A percentile compares a stretch with the other conserved stretches of the same genome.
Evolutionary conservation across 441 rosid species (phyloP).

Genomic region (Corymbia calophylla): DNA sequence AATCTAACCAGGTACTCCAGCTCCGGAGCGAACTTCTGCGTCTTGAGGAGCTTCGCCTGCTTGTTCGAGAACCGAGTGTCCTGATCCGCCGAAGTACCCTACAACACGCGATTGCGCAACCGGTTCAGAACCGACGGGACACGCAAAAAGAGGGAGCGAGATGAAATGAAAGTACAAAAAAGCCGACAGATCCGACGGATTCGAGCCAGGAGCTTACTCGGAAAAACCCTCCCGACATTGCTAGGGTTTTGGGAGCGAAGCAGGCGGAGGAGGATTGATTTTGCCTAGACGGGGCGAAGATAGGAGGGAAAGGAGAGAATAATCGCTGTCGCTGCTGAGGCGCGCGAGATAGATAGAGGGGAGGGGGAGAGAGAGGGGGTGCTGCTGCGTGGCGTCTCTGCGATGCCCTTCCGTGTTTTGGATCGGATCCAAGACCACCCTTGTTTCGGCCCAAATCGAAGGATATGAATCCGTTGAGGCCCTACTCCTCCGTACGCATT

Average conservation of each 20-base stretch:
- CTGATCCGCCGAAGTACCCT: conserved; percentile 99
- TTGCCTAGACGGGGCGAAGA: not conserved
- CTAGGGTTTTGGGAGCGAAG: conserved; percentile 29
- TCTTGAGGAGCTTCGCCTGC: conserved; percentile 89
- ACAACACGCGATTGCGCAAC: not conserved
- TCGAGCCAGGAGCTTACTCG: conserved; percentile 33
- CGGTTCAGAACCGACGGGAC: conserved; percentile 8
- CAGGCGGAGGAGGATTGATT: not conserved
- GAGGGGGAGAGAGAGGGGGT: not conserved
- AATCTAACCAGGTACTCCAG: conserved; percentile 76
- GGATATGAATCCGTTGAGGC: not conserved
- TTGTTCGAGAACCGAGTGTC: conserved; percentile 98
- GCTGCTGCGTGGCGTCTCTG: not conserved
- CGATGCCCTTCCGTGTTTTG: not conserved
- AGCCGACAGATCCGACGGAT: not conserved
- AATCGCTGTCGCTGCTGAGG: not conserved
- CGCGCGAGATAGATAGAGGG: not conserved
- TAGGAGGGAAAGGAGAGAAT: not conserved
- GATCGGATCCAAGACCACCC: not conserved
- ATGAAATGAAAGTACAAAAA: not conserved
- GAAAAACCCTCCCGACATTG: conserved; percentile 95
- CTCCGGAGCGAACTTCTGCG: conserved; percentile 89
- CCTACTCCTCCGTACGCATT: not conserved
- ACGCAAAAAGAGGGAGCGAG: not conserved
- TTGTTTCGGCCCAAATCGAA: not conserved